phyloP scores from a whole-genome alignment of 179 eudicot species.

The Spinacia oleracea region DNA sequence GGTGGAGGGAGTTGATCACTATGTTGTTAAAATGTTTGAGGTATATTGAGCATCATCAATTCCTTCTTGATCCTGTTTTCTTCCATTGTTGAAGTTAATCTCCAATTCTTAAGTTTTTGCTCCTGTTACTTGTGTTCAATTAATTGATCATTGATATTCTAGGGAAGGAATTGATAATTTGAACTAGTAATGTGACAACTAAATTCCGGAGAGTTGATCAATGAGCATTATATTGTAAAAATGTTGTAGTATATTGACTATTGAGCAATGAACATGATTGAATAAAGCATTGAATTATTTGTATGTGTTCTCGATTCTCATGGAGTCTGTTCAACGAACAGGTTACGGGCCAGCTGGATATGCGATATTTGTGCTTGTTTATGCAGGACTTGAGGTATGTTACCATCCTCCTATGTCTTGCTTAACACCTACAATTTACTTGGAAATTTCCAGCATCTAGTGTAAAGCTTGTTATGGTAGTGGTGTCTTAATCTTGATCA shows the following conservation, averaged over 20 bases:
- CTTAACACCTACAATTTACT: neutral
- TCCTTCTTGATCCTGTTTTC: constrained; percentile 76
- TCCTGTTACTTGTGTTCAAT: too few species aligned
- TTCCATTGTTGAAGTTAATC: constrained; percentile 80
- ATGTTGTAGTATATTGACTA: neutral
- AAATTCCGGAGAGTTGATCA: neutral
- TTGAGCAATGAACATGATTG: neutral
- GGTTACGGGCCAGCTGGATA: constrained; percentile 99
- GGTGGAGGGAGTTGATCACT: too few species aligned
- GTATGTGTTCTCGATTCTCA: constrained; percentile 13
- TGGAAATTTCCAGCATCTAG: neutral
- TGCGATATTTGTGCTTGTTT: constrained; percentile 86
- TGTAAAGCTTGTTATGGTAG: neutral
- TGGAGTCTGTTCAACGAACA: constrained; percentile 35
- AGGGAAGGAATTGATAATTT: neutral
- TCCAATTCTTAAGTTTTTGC: neutral
- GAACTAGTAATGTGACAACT: neutral
- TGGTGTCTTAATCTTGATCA: neutral
- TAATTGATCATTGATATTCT: too few species aligned
- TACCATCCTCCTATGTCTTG: neutral
- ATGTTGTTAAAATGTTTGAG: too few species aligned
- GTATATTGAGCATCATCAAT: too few species aligned
- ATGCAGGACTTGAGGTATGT: constrained; percentile 96
- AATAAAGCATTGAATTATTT: neutral
- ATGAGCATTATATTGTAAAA: neutral